Evolutionary conservation across 495 filamentous ascomycete species (phyloP).

Genomic region (Mytilinidion resinicola): DNA sequence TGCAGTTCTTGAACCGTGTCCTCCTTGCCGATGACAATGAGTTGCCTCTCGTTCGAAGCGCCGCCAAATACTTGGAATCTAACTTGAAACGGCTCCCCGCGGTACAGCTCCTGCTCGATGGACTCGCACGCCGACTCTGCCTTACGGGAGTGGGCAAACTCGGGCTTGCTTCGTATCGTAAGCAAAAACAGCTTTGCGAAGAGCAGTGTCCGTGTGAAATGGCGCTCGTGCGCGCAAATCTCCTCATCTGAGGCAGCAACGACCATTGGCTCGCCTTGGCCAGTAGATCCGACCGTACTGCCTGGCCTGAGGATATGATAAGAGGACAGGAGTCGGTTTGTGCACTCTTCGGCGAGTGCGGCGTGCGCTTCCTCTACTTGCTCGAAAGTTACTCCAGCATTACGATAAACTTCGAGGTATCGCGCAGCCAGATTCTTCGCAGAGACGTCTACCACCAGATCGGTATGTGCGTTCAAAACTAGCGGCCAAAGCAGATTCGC

Average conservation of each 20-base stretch:
- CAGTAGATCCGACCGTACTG: neutral
- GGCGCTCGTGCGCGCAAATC: constrained; percentile 4
- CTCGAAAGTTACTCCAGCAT: constrained; percentile 39
- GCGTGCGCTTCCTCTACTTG: constrained; percentile 67
- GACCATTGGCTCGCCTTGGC: constrained; percentile 12
- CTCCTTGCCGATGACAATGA: constrained; percentile 56
- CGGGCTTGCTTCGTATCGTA: constrained; percentile 12
- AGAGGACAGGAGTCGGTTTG: constrained; percentile 52
- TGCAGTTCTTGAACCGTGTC: constrained; percentile 62
- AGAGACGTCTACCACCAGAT: constrained; percentile 61
- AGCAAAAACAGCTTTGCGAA: constrained; percentile 22
- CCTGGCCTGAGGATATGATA: constrained; percentile 12
- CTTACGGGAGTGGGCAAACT: constrained; percentile 17
- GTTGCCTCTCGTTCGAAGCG: constrained; percentile 46
- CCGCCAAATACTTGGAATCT: constrained; percentile 70
- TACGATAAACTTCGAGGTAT: constrained; percentile 57
- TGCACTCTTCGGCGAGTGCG: constrained; percentile 67
- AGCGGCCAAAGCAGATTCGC: constrained; percentile 80
- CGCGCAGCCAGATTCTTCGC: constrained; percentile 65
- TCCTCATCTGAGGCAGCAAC: constrained; percentile 8
- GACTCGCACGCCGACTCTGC: constrained; percentile 17
- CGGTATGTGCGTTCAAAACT: constrained; percentile 62
- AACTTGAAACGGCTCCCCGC: constrained; percentile 47
- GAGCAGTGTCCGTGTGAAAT: constrained; percentile 20
- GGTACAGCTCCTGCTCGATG: constrained; percentile 5